Percentiles rank a stretch among this genome's conserved stretches.
Conservation (phyloP, 192 early-diverging fungal genomes). For the Spizellomyces sp. region DNA sequence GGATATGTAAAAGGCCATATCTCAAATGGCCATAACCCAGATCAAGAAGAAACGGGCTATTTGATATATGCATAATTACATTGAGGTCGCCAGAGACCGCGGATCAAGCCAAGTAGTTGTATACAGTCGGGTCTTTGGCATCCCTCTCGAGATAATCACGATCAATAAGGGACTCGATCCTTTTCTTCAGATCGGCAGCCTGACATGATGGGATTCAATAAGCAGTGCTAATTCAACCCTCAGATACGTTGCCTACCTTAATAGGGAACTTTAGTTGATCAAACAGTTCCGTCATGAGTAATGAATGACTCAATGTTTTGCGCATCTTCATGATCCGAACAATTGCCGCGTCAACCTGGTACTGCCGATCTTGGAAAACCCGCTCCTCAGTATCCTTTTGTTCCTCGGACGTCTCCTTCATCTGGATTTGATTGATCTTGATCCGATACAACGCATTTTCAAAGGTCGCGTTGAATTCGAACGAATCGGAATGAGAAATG, state of each 20-base stretch:
- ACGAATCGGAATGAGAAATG: constrained; percentile 43
- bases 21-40: too few species aligned
- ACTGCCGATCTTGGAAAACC: constrained; percentile 86
- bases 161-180: constrained; percentile 94
- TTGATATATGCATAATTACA: too few species aligned
- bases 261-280: constrained; percentile 79
- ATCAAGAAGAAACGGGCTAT: too few species aligned
- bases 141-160: constrained; percentile 93
- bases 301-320: constrained; percentile 80
- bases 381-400: constrained; percentile 77
- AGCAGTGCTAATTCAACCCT: neutral
- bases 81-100: too few species aligned
- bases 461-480: constrained; percentile 68
- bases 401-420: constrained; percentile 71
- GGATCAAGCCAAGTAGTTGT: constrained; percentile 51
- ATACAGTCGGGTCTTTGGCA: constrained; percentile 47
- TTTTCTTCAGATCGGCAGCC: constrained; percentile 73
- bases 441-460: constrained; percentile 52
- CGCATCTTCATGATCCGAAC: constrained; percentile 97
- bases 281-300: constrained; percentile 78
- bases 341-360: constrained; percentile 90
- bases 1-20: too few species aligned
- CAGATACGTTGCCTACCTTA: constrained; percentile 51
- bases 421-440: constrained; percentile 53
- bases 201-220: constrained; percentile 3